A percentile compares a stretch with the other conserved stretches of the same genome.
Evolutionary conservation across 2,329 filamentous ascomycete genomes (phyloP).

Genomic region (Plenodomus tracheiphilus): DNA sequence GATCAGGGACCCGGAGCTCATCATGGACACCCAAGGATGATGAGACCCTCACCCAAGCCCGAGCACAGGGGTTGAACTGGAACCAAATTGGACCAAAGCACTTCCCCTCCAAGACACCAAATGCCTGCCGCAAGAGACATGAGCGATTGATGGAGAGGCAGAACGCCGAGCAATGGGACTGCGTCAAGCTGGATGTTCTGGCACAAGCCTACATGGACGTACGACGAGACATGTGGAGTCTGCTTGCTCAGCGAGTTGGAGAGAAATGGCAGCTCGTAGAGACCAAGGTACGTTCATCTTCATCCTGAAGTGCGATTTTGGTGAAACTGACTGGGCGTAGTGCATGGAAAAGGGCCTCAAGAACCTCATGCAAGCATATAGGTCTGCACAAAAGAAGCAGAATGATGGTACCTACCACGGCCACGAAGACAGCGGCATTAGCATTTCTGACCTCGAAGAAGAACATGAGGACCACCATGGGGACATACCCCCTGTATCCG

Average conservation of each 20-base stretch:
- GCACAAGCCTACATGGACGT: slow-evolving; percentile 78
- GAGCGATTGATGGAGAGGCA: slow-evolving; percentile 78
- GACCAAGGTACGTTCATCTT: slow-evolving; percentile 63
- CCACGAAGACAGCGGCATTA: slow-evolving; percentile 72
- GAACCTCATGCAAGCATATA: slow-evolving; percentile 72
- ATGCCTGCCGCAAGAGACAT: slow-evolving; percentile 87
- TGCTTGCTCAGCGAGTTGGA: slow-evolving; percentile 65
- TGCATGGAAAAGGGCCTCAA: slow-evolving; percentile 84
- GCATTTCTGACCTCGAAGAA: slow-evolving; percentile 55
- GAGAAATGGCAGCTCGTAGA: slow-evolving; percentile 71
- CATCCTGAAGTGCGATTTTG: not conserved
- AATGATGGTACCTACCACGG: slow-evolving; percentile 49
- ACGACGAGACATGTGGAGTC: slow-evolving; percentile 80
- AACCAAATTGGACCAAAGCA: slow-evolving; percentile 74
- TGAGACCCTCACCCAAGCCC: slow-evolving; percentile 69
- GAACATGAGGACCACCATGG: slow-evolving; percentile 41
- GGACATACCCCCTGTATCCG: slow-evolving; percentile 29
- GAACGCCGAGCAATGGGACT: slow-evolving; percentile 78
- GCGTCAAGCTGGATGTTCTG: slow-evolving; percentile 71
- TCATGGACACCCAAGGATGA: slow-evolving; percentile 76
- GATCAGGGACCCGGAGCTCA: slow-evolving; percentile 41
- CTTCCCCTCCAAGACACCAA: slow-evolving; percentile 76
- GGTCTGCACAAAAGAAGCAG: slow-evolving; percentile 68
- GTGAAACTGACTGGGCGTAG: slow-evolving; percentile 49
- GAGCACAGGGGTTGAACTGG: slow-evolving; percentile 80